phyloP scores from a whole-genome alignment of 371 early-diverging fungal genomes.

The Actinomortierella ambigua region DNA sequence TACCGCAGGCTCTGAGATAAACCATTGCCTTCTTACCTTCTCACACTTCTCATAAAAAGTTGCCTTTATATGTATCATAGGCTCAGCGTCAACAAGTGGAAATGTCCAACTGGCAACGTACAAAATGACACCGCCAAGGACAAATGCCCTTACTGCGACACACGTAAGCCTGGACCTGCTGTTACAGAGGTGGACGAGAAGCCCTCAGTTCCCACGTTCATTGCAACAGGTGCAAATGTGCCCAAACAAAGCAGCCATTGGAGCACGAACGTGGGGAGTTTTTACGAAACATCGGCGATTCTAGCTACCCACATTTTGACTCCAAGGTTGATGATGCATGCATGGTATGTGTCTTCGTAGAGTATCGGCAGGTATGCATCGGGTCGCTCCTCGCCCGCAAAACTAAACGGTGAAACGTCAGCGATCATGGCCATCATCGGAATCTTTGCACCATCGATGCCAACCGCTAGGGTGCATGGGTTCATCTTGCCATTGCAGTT shows the following conservation, averaged over 20 bases:
- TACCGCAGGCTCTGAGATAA: no score
- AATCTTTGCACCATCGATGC: constrained; percentile 16
- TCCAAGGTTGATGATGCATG: constrained; percentile 13
- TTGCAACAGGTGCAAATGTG: no score
- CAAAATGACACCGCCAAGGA: neutral
- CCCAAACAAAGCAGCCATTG: constrained; percentile 12
- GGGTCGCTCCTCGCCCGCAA: constrained; percentile 9
- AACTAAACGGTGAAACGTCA: constrained; percentile 12
- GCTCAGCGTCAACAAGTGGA: neutral
- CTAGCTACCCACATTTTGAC: constrained; percentile 12
- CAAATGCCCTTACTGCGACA: neutral
- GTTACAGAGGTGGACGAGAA: no score
- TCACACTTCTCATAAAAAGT: neutral
- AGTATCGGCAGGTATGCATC: constrained; percentile 15
- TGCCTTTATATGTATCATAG: neutral
- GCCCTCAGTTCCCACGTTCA: neutral
- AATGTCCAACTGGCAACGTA: no score
- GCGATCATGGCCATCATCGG: constrained; percentile 19
- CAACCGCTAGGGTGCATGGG: constrained; percentile 20
- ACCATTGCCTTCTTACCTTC: no score
- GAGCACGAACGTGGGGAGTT: constrained; percentile 24
- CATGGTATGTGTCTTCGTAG: constrained; percentile 7
- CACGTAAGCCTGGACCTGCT: no score
- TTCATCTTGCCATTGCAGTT: constrained; percentile 13
- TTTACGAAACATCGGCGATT: constrained; percentile 19